Evolutionary conservation across 805 yeast genomes (phyloP).

Genomic region (Pichia gijzeniarum): DNA sequence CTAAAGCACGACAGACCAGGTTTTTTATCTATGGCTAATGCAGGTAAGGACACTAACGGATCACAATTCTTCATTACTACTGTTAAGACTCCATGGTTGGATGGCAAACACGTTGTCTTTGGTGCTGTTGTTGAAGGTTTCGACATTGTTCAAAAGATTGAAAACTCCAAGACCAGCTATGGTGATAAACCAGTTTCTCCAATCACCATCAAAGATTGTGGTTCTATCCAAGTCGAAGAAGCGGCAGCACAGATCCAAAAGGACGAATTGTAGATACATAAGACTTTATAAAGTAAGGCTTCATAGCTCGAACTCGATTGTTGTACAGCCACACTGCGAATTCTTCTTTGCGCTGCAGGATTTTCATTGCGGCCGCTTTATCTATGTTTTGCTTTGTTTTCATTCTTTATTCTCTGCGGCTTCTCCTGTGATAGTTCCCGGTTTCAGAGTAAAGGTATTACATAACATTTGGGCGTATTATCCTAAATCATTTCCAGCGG

Average conservation of each 20-base stretch:
- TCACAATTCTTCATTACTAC: slow-evolving; percentile 96
- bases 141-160: slow-evolving; percentile 74
- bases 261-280: slow-evolving; percentile 33
- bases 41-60: slow-evolving; percentile 79
- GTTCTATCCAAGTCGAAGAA: slow-evolving; percentile 43
- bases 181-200: slow-evolving; percentile 69
- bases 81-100: slow-evolving; percentile 84
- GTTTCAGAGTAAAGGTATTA: no score
- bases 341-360: no score
- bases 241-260: slow-evolving; percentile 12
- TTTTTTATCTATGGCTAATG: slow-evolving; percentile 71
- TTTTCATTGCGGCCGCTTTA: no score
- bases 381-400: no score
- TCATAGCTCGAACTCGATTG: no score
- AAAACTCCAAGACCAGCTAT: slow-evolving; percentile 58
- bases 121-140: slow-evolving; percentile 89
- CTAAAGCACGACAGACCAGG: slow-evolving; percentile 67
- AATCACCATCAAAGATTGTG: slow-evolving; percentile 61
- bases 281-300: no score
- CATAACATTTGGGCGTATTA: no score
- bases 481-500: no score
- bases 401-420: no score
- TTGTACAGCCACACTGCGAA: no score
- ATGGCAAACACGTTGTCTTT: slow-evolving; percentile 92
- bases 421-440: no score